Percentiles rank a stretch among this genome's conserved stretches.
Conservation (phyloP, 306 rosid species). For the Glycine tomentella region DNA sequence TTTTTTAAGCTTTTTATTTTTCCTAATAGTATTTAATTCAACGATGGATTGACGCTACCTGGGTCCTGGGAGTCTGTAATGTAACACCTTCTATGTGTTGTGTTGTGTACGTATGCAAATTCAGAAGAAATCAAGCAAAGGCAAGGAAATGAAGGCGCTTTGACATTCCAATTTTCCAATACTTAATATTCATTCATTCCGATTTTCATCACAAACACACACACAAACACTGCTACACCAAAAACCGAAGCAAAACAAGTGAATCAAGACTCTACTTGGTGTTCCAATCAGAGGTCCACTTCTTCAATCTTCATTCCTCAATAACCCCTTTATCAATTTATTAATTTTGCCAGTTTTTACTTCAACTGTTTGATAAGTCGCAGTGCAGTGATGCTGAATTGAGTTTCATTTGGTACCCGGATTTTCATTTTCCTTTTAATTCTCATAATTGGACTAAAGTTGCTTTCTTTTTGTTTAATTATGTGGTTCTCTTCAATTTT, state of each 20-base stretch:
- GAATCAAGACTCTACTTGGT: constrained; percentile 18
- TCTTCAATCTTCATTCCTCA: constrained; percentile 10
- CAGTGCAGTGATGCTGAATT: constrained; percentile 12
- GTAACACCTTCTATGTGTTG: neutral
- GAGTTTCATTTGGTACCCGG: constrained; percentile 32
- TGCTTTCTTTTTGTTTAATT: constrained; percentile 10
- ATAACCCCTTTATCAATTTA: neutral
- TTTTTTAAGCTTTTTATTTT: too few relatives aligned
- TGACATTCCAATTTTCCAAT: constrained; percentile 21
- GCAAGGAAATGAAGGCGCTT: neutral
- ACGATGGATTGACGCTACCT: neutral
- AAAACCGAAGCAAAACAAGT: neutral
- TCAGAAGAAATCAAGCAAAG: constrained; percentile 20
- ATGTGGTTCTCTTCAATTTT: constrained; percentile 18
- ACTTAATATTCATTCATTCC: constrained; percentile 17
- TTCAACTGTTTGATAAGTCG: constrained; percentile 9
- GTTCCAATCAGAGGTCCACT: constrained; percentile 39
- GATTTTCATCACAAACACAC: neutral
- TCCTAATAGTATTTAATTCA: neutral
- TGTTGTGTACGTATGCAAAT: neutral
- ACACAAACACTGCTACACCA: neutral
- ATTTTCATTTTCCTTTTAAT: constrained; percentile 33
- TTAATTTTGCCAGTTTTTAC: neutral
- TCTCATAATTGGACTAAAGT: constrained; percentile 7
- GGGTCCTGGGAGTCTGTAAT: neutral